Evolutionary conservation across 352 stramenopile genomes (phyloP), one percentile per base, ranked within the genome.

Genomic region (Pythium aquatile): DNA sequence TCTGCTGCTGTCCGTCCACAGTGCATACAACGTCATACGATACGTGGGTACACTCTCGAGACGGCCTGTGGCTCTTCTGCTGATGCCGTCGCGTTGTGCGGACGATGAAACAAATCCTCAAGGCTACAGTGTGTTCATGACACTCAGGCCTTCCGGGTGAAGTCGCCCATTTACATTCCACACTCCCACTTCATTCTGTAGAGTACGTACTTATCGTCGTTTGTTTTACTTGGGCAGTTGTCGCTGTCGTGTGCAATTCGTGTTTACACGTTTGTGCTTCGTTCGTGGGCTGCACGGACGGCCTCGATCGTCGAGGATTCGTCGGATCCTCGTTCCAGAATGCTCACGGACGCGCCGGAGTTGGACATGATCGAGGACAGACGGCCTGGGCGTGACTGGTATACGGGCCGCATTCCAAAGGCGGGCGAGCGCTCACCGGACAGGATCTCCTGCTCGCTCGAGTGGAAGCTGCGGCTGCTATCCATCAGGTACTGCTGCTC

Each of bases 351-450:
- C 7, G 10, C 37, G 20, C 37, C 54, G 7, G 67, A 69, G 2
- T 26, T 66, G 32, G 67, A 69, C 53, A 67, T 55, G 46, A 69
- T 66, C 1, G 67, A 66, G 24, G 67, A 73, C 28, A 73, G 32
- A n/a, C 60, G 66, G 2, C 60, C 61, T 10, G 60, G 61, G 0
- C 67, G 61, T 3, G 46, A 24, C 40, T 64, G 30, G 37, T 63
- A 44, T 10, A 66, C 11, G 7, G 52, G 37, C 2, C 62, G 61
- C 44, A 64, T 37, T 10, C 39, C 53, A 33, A 52, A 65, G 14
- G 32, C 42, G 3, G 44, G 53, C 35, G 66, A 65, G 13, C 40
- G 24, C 6, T 28, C 40, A 30, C 35, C 24, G 46, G 14, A 32
- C 13, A 33, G 20, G 33, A 61, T 14, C 55, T 61, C 55, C 24